Conservation (phyloP, 192 early-diverging fungal genomes). For the Blastocladiella britannica region DNA sequence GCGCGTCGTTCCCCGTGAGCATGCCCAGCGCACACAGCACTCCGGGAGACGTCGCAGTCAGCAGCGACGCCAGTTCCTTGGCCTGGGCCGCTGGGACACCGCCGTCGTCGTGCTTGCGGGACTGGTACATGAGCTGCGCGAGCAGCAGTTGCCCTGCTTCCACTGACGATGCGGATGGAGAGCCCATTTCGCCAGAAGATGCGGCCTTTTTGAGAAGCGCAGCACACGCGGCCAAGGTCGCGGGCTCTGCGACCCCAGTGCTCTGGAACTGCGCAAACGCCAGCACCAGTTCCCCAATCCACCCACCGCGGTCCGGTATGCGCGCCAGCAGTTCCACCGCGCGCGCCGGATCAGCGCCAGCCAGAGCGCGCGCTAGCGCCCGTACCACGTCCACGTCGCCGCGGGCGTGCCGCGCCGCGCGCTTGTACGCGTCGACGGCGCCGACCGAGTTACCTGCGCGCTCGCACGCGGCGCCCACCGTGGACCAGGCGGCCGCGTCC, state of each 20-base stretch:
- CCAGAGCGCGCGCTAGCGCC: not conserved
- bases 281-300: not conserved
- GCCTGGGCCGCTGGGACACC: too few relatives aligned
- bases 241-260: not conserved
- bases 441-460: not conserved
- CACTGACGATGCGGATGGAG: too few relatives aligned
- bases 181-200: too few relatives aligned
- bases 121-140: not conserved
- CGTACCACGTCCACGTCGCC: not conserved
- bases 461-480: not conserved
- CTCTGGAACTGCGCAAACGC: not conserved
- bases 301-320: not conserved
- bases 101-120: too few relatives aligned
- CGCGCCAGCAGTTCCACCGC: not conserved
- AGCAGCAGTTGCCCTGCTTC: not conserved
- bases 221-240: not conserved
- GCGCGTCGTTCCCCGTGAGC: not conserved
- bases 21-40: not conserved
- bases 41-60: not conserved
- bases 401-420: not conserved
- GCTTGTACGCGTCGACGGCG: not conserved
- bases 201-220: too few relatives aligned
- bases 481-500: not conserved
- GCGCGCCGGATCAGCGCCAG: not conserved
- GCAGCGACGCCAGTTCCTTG: not conserved